Base-by-base conservation (phyloP, 2,329 filamentous ascomycete genomes). In the Akanthomyces uredinophilus region DNA sequence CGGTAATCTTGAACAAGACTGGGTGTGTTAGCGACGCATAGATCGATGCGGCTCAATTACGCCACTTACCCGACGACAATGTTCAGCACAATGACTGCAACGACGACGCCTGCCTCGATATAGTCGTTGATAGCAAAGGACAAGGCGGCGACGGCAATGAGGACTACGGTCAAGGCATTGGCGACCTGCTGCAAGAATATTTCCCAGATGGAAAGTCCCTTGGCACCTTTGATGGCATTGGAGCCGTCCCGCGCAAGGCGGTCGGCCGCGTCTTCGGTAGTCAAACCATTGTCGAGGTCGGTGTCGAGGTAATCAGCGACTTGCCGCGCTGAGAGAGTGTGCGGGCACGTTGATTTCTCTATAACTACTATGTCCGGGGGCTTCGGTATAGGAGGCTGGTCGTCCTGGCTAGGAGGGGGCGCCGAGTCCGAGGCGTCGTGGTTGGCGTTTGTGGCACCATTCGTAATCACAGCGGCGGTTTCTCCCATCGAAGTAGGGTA, bases 111-210 rank as follows among this genome's bases (percentile, higher is more conserved):
- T 65, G 80, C 85, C 77, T 88, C 85, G 71, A 87, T 81, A 69
- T 81, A 87, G 71, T 87, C 87, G 68, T 79, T 70, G 67, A 88
- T 89, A 71, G 81, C 84, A 75, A 87, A 89, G 54, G 84, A 86
- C 63, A 86, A 77, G 63, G 85, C 86, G 85, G 90, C 91, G 69
- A 90, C 89, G 69, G 90, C 85, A 67, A 92, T 80, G 68, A 92
- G 85, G 65, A 90, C 87, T 72, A 89, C 80, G 66, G 88, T 91
- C 75, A 91, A 79, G 77, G 87, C 89, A 78, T 91, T 91, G 67
- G 88, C 89, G 68, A 91, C 83, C 78, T 91, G 88, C 71, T 87
- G 88, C 76, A 91, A 75, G 77, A 91, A 82, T 78, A 91, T 89
- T 77, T 88, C 84, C 85, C 87, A 90, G 75, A 88, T 70, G 75